These are phyloP conservation scores for Aspergillus haitiensis DNA, from an alignment of 495 filamentous ascomycete species.

Conservation along the genomic window DNA sequence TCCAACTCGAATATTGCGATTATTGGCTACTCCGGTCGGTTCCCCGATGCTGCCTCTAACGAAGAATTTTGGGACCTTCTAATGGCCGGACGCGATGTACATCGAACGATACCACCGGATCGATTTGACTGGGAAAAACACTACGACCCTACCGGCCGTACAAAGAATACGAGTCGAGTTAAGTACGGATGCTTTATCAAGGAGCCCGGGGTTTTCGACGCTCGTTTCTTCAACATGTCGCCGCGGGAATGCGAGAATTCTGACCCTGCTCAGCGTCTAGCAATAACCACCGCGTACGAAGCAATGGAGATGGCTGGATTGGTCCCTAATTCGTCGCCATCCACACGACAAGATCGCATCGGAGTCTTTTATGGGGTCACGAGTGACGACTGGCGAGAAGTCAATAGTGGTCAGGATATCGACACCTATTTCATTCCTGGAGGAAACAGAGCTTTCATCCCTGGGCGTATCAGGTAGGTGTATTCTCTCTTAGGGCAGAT, in stretches of 20 bases:
- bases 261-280: constrained; percentile 83
- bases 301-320: constrained; percentile 92
- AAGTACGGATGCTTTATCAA: constrained; percentile 86
- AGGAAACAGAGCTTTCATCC: constrained; percentile 81
- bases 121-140: constrained; percentile 78
- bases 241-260: constrained; percentile 83
- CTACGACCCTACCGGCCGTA: constrained; percentile 71
- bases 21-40: constrained; percentile 72
- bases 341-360: constrained; percentile 75
- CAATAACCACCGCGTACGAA: constrained; percentile 80
- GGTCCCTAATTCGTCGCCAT: constrained; percentile 78
- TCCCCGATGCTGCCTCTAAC: constrained; percentile 64
- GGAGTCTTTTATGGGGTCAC: constrained; percentile 91
- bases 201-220: constrained; percentile 79
- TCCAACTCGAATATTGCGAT: constrained; percentile 61
- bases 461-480: constrained; percentile 67
- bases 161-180: constrained; percentile 76
- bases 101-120: constrained; percentile 58
- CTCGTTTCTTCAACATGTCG: constrained; percentile 92
- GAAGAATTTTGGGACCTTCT: constrained; percentile 74
- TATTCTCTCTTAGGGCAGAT: neutral
- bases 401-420: constrained; percentile 82
- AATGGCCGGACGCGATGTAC: constrained; percentile 60
- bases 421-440: constrained; percentile 94
- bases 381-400: constrained; percentile 86